Conservation (phyloP, 2,329 filamentous ascomycete species). For the Aspergillus pseudonomiae region DNA sequence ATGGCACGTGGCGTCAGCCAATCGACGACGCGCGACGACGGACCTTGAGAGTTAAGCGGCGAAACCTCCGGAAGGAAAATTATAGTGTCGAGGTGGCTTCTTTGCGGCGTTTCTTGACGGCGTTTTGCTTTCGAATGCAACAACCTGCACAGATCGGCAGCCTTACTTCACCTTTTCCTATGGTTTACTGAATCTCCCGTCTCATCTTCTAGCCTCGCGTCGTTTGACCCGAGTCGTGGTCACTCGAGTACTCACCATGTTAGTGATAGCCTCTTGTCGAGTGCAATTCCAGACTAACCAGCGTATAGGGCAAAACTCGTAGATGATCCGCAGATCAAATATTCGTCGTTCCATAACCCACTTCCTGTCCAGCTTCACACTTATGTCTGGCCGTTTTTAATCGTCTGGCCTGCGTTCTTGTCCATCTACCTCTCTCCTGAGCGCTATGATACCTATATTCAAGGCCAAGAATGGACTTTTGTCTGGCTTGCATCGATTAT, state of each 20-base stretch:
- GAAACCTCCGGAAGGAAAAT: constrained; percentile 27
- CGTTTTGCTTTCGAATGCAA: constrained; percentile 4
- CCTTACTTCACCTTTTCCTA: constrained; percentile 23
- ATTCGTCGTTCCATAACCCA: constrained; percentile 84
- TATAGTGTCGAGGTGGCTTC: constrained; percentile 33
- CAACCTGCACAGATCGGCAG: constrained; percentile 5
- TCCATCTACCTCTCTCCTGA: constrained; percentile 81
- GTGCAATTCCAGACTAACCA: constrained; percentile 17
- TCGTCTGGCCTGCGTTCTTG: constrained; percentile 91
- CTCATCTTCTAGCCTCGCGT: constrained; percentile 16
- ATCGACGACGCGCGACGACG: constrained; percentile 17
- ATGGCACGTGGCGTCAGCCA: constrained; percentile 25
- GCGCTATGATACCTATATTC: constrained; percentile 87
- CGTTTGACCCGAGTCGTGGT: constrained; percentile 34
- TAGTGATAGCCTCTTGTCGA: constrained; percentile 20
- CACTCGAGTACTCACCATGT: constrained; percentile 38
- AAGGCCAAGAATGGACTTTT: constrained; percentile 96
- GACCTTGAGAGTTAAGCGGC: constrained; percentile 23
- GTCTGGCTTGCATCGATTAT: constrained; percentile 89
- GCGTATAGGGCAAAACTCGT: constrained; percentile 74
- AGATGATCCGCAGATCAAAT: constrained; percentile 85
- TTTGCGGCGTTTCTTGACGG: constrained; percentile 14
- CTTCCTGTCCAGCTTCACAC: constrained; percentile 78
- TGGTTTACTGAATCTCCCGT: constrained; percentile 25
- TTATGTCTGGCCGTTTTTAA: constrained; percentile 90